Percentiles rank a stretch among this genome's conserved stretches.
Evolutionary conservation across 1,284 basidiomycete species (phyloP).

Genomic region (Trichosporon asahii): DNA sequence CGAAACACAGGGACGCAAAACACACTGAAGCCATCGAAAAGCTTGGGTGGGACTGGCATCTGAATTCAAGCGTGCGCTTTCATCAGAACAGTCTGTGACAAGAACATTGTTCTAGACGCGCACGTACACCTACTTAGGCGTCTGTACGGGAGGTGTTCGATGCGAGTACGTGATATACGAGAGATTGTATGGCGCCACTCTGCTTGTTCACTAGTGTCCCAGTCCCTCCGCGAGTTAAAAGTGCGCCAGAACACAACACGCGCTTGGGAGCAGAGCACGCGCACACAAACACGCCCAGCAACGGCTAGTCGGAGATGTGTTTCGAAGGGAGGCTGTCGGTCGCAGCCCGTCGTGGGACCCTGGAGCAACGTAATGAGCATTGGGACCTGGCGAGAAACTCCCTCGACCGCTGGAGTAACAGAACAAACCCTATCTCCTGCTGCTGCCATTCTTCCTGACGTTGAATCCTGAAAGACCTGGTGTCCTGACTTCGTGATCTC

Average conservation of each 20-base stretch:
- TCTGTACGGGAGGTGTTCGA: neutral
- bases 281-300: no score
- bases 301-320: neutral
- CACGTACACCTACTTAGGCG: neutral
- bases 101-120: neutral
- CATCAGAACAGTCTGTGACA: neutral
- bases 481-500: neutral
- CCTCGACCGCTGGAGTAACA: neutral
- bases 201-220: neutral
- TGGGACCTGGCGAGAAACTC: neutral
- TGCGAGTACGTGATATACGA: neutral
- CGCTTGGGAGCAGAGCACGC: neutral
- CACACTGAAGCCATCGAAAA: neutral
- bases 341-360: neutral
- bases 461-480: neutral
- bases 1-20: neutral
- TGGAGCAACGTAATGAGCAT: neutral
- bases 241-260: neutral
- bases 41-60: neutral
- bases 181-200: neutral
- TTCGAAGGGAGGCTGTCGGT: neutral
- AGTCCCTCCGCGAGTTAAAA: neutral
- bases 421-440: neutral
- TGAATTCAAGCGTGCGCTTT: no score
- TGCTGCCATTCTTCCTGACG: neutral